A percentile compares a stretch with the other conserved stretches of the same genome.
Conservation (phyloP, 805 yeast genomes). For the Dipodascus albidus region DNA sequence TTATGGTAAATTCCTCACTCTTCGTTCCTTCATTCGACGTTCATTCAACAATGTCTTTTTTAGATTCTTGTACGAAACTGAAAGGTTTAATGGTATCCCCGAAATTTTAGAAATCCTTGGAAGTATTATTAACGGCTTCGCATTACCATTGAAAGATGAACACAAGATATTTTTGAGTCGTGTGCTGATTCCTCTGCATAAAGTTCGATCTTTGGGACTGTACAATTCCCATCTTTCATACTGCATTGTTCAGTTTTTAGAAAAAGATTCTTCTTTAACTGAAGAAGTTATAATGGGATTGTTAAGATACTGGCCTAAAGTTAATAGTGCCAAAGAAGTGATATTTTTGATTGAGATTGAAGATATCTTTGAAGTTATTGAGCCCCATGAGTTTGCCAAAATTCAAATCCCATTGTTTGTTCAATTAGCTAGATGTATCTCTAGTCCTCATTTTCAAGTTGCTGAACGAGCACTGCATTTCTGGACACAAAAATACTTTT, state of each 20-base stretch:
- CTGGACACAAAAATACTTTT: slow-evolving; percentile 92
- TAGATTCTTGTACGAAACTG: slow-evolving; percentile 91
- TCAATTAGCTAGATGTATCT: slow-evolving; percentile 85
- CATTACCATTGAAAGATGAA: slow-evolving; percentile 92
- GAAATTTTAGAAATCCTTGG: slow-evolving; percentile 92
- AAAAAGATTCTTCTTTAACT: slow-evolving; percentile 83
- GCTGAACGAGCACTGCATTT: slow-evolving; percentile 88
- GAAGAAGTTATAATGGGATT: slow-evolving; percentile 96
- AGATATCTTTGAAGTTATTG: slow-evolving; percentile 93
- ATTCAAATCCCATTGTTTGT: slow-evolving; percentile 90
- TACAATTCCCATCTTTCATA: slow-evolving; percentile 97
- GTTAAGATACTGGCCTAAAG: slow-evolving; percentile 92
- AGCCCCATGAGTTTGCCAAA: slow-evolving; percentile 81
- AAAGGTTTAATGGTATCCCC: slow-evolving; percentile 89
- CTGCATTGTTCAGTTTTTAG: slow-evolving; percentile 92
- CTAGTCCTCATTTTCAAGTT: slow-evolving; percentile 94
- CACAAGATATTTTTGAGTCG: slow-evolving; percentile 84
- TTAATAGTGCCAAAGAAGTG: slow-evolving; percentile 87
- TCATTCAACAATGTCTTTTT: slow-evolving; percentile 85
- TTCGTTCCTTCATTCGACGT: slow-evolving; percentile 84
- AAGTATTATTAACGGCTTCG: slow-evolving; percentile 94
- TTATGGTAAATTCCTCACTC: slow-evolving; percentile 85
- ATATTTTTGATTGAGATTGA: slow-evolving; percentile 94
- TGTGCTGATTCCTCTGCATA: slow-evolving; percentile 84
- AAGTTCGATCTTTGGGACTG: slow-evolving; percentile 74